phyloP scores from a whole-genome alignment of 257 asterid genomes.

The Solanum ossicruentum region DNA sequence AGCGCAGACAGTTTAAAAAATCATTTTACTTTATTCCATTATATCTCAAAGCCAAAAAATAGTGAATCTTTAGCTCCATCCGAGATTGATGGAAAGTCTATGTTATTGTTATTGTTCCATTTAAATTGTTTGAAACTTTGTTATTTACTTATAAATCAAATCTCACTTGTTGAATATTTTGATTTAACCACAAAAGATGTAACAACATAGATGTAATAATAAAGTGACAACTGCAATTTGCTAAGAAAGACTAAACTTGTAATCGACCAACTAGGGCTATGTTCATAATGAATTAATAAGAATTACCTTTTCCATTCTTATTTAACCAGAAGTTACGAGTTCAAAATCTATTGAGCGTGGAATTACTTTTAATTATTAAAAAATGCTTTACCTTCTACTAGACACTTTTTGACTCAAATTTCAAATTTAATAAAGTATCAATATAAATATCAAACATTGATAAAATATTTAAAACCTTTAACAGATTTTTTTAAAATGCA shows the following conservation, averaged over 20 bases:
- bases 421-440: too few relatives aligned
- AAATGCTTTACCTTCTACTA: too few relatives aligned
- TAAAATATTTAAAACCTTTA: background rate
- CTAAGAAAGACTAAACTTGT: background rate
- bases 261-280: background rate
- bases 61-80: too few relatives aligned
- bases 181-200: background rate
- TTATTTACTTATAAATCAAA: background rate
- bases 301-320: background rate
- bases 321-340: rapidly evolving
- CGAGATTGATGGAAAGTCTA: too few relatives aligned
- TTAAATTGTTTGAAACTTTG: too few relatives aligned
- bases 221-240: background rate
- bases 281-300: background rate
- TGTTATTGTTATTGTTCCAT: too few relatives aligned
- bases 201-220: background rate
- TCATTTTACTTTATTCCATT: too few relatives aligned
- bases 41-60: too few relatives aligned
- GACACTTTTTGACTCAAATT: too few relatives aligned
- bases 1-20: too few relatives aligned
- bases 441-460: too few relatives aligned
- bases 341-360: background rate
- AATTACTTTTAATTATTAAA: background rate
- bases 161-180: background rate
- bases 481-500: background rate